A percentile compares a stretch with the other conserved stretches of the same genome.
Conservation (phyloP, 2,329 filamentous ascomycete genomes). For the Fusarium albidum region DNA sequence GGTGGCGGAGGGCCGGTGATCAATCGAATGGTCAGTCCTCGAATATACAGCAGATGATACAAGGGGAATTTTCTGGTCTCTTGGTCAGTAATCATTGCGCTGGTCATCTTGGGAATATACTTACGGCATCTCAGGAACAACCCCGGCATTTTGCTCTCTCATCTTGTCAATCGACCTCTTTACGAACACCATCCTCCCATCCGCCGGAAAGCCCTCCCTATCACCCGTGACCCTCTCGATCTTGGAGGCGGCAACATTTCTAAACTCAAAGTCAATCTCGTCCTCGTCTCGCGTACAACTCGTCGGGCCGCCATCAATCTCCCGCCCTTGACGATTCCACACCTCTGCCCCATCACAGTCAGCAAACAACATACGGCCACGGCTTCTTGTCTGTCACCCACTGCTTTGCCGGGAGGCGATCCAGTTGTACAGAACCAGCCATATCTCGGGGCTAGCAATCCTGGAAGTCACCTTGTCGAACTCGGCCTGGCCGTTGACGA, state of each 20-base stretch:
- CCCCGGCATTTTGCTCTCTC: not conserved
- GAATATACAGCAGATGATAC: slow-evolving; percentile 3
- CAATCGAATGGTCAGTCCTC: not conserved
- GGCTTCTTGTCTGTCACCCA: not conserved
- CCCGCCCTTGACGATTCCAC: too few species aligned
- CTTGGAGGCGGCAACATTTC: not conserved
- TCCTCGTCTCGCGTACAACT: slow-evolving; percentile 1
- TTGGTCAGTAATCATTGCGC: not conserved
- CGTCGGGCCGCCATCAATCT: not conserved
- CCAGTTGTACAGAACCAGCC: not conserved
- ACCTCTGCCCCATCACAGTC: not conserved
- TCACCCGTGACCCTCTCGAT: not conserved
- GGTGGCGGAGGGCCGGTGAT: not conserved
- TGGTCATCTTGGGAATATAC: not conserved
- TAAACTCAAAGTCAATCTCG: slow-evolving; percentile 14
- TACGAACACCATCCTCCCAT: not conserved
- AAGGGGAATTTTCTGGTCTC: not conserved
- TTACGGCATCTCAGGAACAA: not conserved
- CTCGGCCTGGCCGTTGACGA: slow-evolving; percentile 13
- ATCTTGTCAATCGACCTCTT: not conserved
- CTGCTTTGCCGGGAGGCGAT: not conserved
- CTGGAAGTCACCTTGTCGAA: slow-evolving; percentile 2
- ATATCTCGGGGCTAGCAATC: not conserved
- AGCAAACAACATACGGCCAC: not conserved
- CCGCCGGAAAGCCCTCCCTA: not conserved